Base-by-base conservation (phyloP, 176 grass and related monocot species). In the Poa annua region DNA sequence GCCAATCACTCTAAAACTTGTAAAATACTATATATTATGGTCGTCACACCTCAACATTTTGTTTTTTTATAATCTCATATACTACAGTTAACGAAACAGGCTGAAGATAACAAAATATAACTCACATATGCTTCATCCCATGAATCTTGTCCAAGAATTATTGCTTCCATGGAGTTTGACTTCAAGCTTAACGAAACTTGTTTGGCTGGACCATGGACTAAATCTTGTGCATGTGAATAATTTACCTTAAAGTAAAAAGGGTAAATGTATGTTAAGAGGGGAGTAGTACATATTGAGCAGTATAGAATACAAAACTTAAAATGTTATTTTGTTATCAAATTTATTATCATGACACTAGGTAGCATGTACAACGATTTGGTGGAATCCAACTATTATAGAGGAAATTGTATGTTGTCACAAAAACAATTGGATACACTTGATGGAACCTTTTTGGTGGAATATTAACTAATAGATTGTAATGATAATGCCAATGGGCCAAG, bases 351-450 rank as follows among this genome's bases (percentile, higher is more conserved):
- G 60, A 9, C 36, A 22, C 4, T 12, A 69, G 1, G 29, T 44
- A 44, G 11, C n/a, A n/a, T n/a, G 8, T 39, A 10, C 26, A 12
- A 34, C 17, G 61, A 33, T 33, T 64, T 64, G 5, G 29, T 65
- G 29, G 61, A 65, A 65, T 65, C 26, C 29, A 68, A 21, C 35
- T 68, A 68, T 41, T 68, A 68, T 11, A 67, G 26, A 61, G 45
- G 21, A 61, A 26, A 25, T 26, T 57, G 3, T 61, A 26, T 25
- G n/a, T 3, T 60, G 21, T 60, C 21, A 60, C 21, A 60, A n/a
- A n/a, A n/a, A n/a, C n/a, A n/a, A n/a, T n/a, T 61, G 0, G 22
- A 22, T 26, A 26, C 11, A 61, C 11, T 61, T 26, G 22, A 61
- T 61, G 57, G 11, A 61, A 29, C 11, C 4, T 11, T 11, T 26